Percentiles rank a stretch among this genome's conserved stretches.
These are phyloP conservation scores for Rhynchospora breviuscula DNA, from an alignment of 176 grass and related monocot species.

Conservation along the genomic window DNA sequence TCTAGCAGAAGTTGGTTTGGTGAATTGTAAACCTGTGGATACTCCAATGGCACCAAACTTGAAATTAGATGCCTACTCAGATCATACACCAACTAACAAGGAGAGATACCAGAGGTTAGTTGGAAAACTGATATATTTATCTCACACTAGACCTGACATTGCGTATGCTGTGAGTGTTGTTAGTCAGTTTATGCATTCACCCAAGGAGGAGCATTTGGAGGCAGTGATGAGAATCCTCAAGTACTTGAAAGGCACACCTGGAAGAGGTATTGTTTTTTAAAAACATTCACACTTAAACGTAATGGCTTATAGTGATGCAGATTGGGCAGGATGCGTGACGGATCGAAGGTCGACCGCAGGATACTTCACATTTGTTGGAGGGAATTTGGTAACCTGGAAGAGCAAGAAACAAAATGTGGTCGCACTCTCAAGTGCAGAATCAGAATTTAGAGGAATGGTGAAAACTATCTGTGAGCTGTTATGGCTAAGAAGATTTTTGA, in stretches of 20 bases:
- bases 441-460: too few species aligned
- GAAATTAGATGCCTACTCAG: background rate
- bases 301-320: background rate
- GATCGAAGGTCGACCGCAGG: background rate
- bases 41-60: conserved; percentile 17
- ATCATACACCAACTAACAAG: background rate
- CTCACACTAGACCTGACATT: conserved; percentile 4
- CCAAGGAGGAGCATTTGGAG: background rate
- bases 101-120: background rate
- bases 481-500: too few species aligned
- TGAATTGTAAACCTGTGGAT: background rate
- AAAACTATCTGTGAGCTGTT: too few species aligned
- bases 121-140: conserved; percentile 7
- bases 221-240: background rate
- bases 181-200: background rate
- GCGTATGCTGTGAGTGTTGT: background rate
- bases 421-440: too few species aligned
- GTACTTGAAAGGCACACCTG: background rate
- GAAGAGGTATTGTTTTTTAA: background rate
- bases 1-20: background rate
- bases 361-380: background rate
- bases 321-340: background rate
- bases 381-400: too few species aligned
- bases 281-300: background rate
- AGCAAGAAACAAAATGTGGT: too few species aligned